Base-by-base conservation (phyloP, 441 rosid genomes). In the Arabidopsis lyrata region DNA sequence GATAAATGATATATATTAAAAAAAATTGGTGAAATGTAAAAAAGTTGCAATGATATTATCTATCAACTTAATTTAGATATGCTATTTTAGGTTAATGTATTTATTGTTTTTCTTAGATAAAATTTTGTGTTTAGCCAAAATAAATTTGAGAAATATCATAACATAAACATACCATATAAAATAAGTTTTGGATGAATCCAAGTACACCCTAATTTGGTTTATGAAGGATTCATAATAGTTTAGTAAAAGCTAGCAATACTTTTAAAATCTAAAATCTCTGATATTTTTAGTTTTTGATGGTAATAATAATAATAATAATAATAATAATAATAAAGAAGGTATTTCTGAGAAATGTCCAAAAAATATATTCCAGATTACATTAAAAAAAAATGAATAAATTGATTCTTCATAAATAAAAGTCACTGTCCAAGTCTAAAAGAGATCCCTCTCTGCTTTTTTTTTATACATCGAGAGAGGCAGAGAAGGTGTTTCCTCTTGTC, bases 391-490 rank as follows among this genome's bases (percentile, higher is more conserved):
- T 4, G 15, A 34, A 32, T 57, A 47, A 18, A 31, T 65, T 24
- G 12, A 22, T 36, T 24, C 24, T 14, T 39, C 27, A 52, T 8
- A 66, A 29, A 58, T 1, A 58, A 10, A 58, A 39, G 35, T 42
- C 53, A 55, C 9, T 14, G 38, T 59, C 54, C 55, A 59, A 75
- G 69, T 42, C 56, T 66, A 24, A n/a, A 74, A 75, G 49, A 75
- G 74, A 53, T 31, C 38, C 73, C 41, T 24, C 59, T 54, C 59
- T 53, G 50, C 69, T 39, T 75, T 58, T 39, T 75, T 58, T 64
- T 14, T 31, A 57, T 14, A 59, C 78, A 74, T 74, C 70, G 45
- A 48, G 56, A 68, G 39, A 78, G n/a, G n/a, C 66, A 75, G 77
- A 55, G 65, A 76, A 63, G 61, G 67, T 68, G 34, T 68, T 27